phyloP scores from a whole-genome alignment of 2,329 filamentous ascomycete genomes.

The Bipolaris oryzae region DNA sequence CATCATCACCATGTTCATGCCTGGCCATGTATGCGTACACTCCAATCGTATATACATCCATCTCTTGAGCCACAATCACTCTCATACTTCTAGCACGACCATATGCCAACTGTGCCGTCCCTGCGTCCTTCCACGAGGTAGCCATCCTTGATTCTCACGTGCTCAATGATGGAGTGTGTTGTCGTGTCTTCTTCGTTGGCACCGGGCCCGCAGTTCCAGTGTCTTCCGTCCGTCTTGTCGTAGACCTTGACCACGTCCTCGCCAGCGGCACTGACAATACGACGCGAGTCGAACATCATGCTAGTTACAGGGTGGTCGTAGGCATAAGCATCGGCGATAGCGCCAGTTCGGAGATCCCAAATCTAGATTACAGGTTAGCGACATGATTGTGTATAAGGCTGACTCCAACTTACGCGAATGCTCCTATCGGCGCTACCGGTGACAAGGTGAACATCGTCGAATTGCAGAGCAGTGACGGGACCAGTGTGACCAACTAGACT shows the following conservation, averaged over 20 bases:
- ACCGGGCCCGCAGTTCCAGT: constrained; percentile 95
- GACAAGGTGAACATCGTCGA: constrained; percentile 93
- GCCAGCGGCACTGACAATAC: constrained; percentile 87
- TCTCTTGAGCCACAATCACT: not conserved
- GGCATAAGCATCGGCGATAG: constrained; percentile 93
- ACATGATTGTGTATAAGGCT: not conserved
- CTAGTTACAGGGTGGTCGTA: constrained; percentile 90
- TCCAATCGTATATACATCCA: constrained; percentile 20
- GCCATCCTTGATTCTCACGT: constrained; percentile 88
- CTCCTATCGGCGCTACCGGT: constrained; percentile 92
- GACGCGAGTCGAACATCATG: constrained; percentile 95
- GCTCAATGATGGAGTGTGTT: constrained; percentile 67
- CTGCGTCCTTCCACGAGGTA: constrained; percentile 89
- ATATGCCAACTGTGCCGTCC: constrained; percentile 88
- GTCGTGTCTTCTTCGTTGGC: constrained; percentile 70
- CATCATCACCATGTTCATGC: constrained; percentile 14
- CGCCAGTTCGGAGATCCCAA: constrained; percentile 96
- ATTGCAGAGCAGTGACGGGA: constrained; percentile 91
- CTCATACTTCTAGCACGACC: constrained; percentile 56
- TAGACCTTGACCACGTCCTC: constrained; percentile 97
- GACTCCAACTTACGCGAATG: constrained; percentile 75
- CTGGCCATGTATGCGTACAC: constrained; percentile 19
- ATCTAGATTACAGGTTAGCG: constrained; percentile 65
- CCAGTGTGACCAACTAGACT: constrained; percentile 95
- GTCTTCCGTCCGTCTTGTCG: constrained; percentile 92